A percentile compares a stretch with the other conserved stretches of the same genome.
phyloP scores from a whole-genome alignment of 2,329 filamentous ascomycete species.

The Fusarium begoniae region DNA sequence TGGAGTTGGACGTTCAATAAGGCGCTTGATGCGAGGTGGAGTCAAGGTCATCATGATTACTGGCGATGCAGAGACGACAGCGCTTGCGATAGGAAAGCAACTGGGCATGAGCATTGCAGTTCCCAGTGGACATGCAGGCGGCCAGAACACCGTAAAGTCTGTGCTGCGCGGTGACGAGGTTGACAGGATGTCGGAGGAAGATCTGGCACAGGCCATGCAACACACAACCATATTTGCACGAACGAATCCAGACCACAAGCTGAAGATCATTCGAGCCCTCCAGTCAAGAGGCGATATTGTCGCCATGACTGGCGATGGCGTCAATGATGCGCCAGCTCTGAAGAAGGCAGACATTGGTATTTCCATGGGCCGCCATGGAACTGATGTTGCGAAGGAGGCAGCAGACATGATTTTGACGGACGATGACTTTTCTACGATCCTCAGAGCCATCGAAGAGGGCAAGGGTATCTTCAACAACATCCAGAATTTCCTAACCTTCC shows the following conservation, averaged over 20 bases:
- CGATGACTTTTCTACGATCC: constrained; percentile 89
- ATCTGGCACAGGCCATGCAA: constrained; percentile 84
- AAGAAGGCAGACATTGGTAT: constrained; percentile 99
- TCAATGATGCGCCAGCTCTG: constrained; percentile 95
- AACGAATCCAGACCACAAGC: constrained; percentile 96
- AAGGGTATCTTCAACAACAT: constrained; percentile 99
- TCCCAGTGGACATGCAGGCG: constrained; percentile 60
- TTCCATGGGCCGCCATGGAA: constrained; percentile 93
- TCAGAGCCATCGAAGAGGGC: constrained; percentile 96
- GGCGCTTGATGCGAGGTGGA: constrained; percentile 89
- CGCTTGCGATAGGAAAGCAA: constrained; percentile 90
- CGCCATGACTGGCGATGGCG: constrained; percentile 98
- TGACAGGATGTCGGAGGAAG: constrained; percentile 88
- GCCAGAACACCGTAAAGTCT: constrained; percentile 69
- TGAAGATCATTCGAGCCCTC: constrained; percentile 93
- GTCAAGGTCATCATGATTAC: constrained; percentile 99
- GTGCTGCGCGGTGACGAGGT: constrained; percentile 91
- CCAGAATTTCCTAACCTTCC: constrained; percentile 98
- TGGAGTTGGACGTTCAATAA: constrained; percentile 88
- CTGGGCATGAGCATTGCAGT: constrained; percentile 87
- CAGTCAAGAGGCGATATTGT: constrained; percentile 95
- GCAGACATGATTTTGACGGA: constrained; percentile 94
- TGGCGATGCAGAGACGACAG: constrained; percentile 93
- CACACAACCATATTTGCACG: constrained; percentile 95
- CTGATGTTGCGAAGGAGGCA: constrained; percentile 95